phyloP scores from a whole-genome alignment of 2,329 filamentous ascomycete species.

The Pyricularia sp. region DNA sequence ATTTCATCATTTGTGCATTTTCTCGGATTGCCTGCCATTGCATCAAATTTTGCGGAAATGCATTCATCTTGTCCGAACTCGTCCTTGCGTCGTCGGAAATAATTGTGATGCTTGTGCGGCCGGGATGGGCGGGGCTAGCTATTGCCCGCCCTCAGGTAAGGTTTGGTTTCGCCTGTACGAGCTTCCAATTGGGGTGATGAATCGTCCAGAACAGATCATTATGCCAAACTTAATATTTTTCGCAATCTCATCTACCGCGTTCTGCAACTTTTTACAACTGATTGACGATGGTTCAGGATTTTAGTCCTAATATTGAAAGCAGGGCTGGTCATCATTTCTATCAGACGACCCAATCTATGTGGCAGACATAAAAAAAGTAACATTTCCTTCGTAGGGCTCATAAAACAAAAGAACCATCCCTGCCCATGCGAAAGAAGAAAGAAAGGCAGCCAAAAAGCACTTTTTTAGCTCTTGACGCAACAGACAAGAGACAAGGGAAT shows the following conservation, averaged over 20 bases:
- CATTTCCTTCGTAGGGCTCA: not conserved
- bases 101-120: not conserved
- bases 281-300: not conserved
- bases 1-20: not conserved
- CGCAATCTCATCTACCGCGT: not conserved
- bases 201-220: not conserved
- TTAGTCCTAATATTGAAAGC: not conserved
- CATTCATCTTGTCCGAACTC: not conserved
- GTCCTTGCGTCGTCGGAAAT: not conserved
- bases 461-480: not conserved
- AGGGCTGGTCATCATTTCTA: not conserved
- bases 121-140: not conserved
- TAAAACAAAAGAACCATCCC: conserved; percentile 1
- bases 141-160: not conserved
- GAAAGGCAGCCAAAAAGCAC: conserved; percentile 1
- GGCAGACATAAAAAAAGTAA: not conserved
- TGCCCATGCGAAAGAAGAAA: not conserved
- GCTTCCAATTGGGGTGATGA: not conserved
- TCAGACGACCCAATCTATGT: not conserved
- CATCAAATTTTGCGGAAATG: not conserved
- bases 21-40: not conserved
- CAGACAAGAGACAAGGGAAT: conserved; percentile 4
- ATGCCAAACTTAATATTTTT: not conserved
- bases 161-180: not conserved
- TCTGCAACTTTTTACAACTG: not conserved